Conservation (phyloP, 352 stramenopile species). For the Pythium folliculosum region DNA sequence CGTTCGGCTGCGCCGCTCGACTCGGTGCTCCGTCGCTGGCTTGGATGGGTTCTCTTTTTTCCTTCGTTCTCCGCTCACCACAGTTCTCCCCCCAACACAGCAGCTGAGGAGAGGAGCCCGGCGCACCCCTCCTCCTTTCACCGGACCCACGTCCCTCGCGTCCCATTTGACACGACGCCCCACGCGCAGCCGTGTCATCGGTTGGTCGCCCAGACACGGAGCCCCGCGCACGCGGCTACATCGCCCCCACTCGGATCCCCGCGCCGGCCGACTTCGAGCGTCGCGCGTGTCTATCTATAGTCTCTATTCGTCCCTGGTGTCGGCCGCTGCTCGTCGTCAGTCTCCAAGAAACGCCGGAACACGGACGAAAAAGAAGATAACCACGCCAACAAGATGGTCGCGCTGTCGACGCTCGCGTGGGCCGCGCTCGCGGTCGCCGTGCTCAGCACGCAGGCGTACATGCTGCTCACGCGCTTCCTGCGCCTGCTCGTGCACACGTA, state of each 20-base stretch:
- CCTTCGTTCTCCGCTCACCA: conserved; percentile 5
- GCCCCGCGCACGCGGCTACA: not conserved
- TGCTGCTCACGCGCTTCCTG: conserved; percentile 64
- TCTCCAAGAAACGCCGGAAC: not conserved
- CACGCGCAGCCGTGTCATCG: not conserved
- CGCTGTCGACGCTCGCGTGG: conserved; percentile 33
- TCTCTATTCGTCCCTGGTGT: no score
- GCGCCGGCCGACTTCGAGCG: no score
- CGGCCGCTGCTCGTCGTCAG: not conserved
- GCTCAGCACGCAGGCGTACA: conserved; percentile 56
- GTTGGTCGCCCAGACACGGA: conserved; percentile 6
- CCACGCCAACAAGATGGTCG: not conserved
- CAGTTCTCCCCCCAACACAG: not conserved
- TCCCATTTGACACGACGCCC: conserved; percentile 12
- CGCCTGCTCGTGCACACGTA: conserved; percentile 71
- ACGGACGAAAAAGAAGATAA: conserved; percentile 1
- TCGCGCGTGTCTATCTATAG: conserved; percentile 1
- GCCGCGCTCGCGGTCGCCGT: conserved; percentile 47
- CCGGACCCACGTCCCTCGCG: not conserved
- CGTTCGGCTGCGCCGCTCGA: not conserved
- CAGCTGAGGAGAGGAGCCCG: no score
- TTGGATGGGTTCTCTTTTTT: conserved; percentile 23
- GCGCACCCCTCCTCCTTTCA: not conserved
- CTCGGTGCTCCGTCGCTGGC: not conserved
- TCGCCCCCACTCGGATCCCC: no score